phyloP scores from a whole-genome alignment of 1,284 basidiomycete species.

The Cutaneotrichosporon sp. region DNA sequence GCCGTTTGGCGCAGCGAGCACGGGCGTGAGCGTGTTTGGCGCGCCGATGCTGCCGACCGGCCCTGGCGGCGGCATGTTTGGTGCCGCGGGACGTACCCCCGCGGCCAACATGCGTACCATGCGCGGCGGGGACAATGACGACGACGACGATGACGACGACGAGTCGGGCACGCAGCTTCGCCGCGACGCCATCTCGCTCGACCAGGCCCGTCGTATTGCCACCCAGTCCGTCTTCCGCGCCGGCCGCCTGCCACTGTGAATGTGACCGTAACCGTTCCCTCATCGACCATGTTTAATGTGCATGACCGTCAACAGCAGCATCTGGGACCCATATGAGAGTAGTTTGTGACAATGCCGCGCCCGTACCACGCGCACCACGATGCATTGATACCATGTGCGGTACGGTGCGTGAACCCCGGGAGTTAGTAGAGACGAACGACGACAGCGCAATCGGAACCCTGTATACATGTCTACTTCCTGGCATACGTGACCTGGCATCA shows the following conservation, averaged over 20 bases:
- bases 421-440: too few relatives aligned
- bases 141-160: slow-evolving; percentile 54
- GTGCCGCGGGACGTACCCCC: slow-evolving; percentile 33
- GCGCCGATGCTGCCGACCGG: slow-evolving; percentile 42
- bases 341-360: not conserved
- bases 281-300: too few relatives aligned
- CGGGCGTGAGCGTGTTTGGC: slow-evolving; percentile 46
- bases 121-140: slow-evolving; percentile 58
- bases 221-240: slow-evolving; percentile 51
- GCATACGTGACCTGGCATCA: slow-evolving; percentile 8
- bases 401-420: not conserved
- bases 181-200: slow-evolving; percentile 76
- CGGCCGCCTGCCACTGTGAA: slow-evolving; percentile 28
- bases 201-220: slow-evolving; percentile 64
- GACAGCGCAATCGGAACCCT: not conserved
- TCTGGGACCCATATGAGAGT: too few relatives aligned
- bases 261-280: too few relatives aligned
- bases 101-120: slow-evolving; percentile 25
- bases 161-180: slow-evolving; percentile 55
- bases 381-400: slow-evolving; percentile 1
- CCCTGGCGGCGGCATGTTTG: slow-evolving; percentile 49
- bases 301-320: too few relatives aligned
- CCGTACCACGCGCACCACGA: not conserved
- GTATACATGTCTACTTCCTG: slow-evolving; percentile 8
- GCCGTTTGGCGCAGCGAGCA: slow-evolving; percentile 58